A percentile compares a stretch with the other conserved stretches of the same genome.
phyloP scores from a whole-genome alignment of 2,329 filamentous ascomycete genomes.

The Pyrenophora tritici-repentis region DNA sequence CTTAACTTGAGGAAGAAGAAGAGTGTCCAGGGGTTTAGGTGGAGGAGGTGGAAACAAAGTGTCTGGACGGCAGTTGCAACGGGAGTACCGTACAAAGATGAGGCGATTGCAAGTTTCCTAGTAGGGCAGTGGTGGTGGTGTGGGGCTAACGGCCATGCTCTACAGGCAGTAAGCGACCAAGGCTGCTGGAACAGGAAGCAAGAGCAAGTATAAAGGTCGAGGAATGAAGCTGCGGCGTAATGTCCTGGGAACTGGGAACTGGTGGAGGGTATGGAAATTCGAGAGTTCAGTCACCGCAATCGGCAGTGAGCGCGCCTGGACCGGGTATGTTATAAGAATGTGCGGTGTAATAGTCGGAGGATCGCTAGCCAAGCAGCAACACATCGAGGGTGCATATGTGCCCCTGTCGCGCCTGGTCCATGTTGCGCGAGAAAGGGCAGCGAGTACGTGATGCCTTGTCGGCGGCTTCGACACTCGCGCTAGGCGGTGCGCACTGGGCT shows the following conservation, averaged over 20 bases:
- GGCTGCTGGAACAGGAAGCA: constrained; percentile 16
- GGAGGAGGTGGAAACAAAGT: constrained; percentile 1
- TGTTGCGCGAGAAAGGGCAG: constrained; percentile 34
- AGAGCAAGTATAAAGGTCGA: constrained; percentile 6
- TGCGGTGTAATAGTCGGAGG: constrained; percentile 39
- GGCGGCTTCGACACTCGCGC: constrained; percentile 30
- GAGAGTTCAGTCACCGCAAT: constrained; percentile 24
- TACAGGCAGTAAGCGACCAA: constrained; percentile 11
- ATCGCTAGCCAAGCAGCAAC: constrained; percentile 37
- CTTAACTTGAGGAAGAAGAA: constrained; percentile 4
- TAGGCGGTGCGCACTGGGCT: constrained; percentile 16
- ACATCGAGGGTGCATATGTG: constrained; percentile 28
- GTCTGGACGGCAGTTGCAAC: background rate
- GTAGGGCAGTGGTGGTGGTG: constrained; percentile 19
- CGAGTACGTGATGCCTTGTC: constrained; percentile 33
- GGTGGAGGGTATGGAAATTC: constrained; percentile 17
- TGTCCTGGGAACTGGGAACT: background rate
- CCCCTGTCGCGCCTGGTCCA: constrained; percentile 28
- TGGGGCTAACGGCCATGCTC: constrained; percentile 27
- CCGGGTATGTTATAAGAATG: constrained; percentile 39
- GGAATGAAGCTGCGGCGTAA: constrained; percentile 21
- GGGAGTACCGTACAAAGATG: background rate
- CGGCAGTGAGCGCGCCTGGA: constrained; percentile 29
- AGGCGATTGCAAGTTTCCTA: constrained; percentile 12
- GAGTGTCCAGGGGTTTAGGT: background rate